These are phyloP conservation scores for Fusarium siculi DNA, from an alignment of 2,329 filamentous ascomycete species.

Conservation along the genomic window DNA sequence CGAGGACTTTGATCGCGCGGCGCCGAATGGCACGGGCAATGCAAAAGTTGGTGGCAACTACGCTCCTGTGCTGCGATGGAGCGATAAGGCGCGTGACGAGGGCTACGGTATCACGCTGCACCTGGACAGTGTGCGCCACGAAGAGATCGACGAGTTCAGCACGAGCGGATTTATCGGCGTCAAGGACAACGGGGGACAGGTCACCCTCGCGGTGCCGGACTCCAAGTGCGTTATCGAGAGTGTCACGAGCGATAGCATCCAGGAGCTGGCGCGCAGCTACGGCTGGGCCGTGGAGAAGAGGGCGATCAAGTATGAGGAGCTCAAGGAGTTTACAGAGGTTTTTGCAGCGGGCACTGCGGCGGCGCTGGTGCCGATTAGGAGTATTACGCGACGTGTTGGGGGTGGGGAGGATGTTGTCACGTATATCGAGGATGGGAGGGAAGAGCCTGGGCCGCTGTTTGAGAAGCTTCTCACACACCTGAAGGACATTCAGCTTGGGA, in stretches of 20 bases:
- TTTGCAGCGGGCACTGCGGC: constrained; percentile 94
- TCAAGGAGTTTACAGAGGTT: constrained; percentile 72
- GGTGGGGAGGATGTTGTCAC: constrained; percentile 59
- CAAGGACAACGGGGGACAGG: constrained; percentile 64
- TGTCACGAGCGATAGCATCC: constrained; percentile 83
- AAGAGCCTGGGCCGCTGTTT: constrained; percentile 79
- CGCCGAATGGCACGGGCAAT: constrained; percentile 88
- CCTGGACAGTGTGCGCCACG: constrained; percentile 84
- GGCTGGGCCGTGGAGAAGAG: constrained; percentile 88
- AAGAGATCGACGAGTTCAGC: constrained; percentile 94
- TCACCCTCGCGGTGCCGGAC: constrained; percentile 87
- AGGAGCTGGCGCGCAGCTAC: constrained; percentile 78
- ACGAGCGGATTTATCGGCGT: constrained; percentile 94
- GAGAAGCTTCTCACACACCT: constrained; percentile 78
- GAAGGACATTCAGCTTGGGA: constrained; percentile 87
- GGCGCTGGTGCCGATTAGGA: constrained; percentile 89
- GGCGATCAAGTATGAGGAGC: constrained; percentile 71
- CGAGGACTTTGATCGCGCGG: constrained; percentile 92
- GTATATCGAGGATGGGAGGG: constrained; percentile 64
- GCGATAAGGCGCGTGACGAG: constrained; percentile 79
- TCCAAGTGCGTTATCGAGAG: constrained; percentile 88
- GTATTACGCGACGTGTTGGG: constrained; percentile 76
- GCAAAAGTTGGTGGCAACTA: constrained; percentile 99
- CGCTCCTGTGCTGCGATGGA: constrained; percentile 88
- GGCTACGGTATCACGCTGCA: constrained; percentile 97